A percentile compares a stretch with the other conserved stretches of the same genome.
Conservation (phyloP, 805 yeast genomes). For the Saccharomycopsis sp. region DNA sequence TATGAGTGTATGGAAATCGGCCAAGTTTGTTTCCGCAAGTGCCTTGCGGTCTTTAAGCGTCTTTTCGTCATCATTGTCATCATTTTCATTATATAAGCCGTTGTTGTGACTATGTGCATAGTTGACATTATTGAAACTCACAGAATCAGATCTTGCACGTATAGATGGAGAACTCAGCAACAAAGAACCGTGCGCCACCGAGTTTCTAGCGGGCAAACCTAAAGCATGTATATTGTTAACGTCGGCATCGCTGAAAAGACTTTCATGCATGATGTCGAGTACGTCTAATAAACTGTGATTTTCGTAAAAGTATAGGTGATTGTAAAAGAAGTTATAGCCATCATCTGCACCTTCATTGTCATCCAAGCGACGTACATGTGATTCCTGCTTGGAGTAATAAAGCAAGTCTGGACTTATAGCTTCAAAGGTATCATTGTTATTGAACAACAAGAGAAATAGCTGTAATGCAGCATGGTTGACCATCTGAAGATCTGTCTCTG, state of each 20-base stretch:
- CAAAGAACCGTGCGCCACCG: neutral
- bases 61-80: neutral
- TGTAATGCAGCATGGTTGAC: neutral
- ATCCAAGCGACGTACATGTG: neutral
- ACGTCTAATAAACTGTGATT: neutral
- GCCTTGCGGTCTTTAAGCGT: neutral
- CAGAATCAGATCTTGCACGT: neutral
- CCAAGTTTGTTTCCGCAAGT: neutral
- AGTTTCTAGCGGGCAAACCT: neutral
- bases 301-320: neutral
- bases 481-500: neutral
- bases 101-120: neutral
- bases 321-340: neutral
- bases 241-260: neutral
- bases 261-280: neutral
- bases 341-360: neutral
- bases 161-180: neutral
- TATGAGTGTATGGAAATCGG: constrained; percentile 3
- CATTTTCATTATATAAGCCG: neutral
- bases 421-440: neutral
- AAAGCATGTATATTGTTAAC: neutral
- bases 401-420: neutral
- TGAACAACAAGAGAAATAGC: neutral
- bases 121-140: neutral
- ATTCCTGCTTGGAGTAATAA: neutral